Evolutionary conservation across 2,329 filamentous ascomycete species (phyloP).

Genomic region (Aspergillus pseudoterreus): DNA sequence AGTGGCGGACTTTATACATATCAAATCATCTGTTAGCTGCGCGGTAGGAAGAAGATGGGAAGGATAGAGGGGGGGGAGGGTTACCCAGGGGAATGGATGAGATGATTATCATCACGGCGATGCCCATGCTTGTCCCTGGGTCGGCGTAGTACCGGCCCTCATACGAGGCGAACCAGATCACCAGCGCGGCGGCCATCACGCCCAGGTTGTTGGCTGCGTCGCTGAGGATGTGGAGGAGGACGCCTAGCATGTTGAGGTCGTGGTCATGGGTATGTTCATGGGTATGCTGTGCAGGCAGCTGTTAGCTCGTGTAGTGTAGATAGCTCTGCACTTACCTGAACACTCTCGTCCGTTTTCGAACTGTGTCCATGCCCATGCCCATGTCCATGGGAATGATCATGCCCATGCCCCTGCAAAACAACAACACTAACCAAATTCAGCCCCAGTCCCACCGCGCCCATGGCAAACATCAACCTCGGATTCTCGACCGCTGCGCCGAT

Average conservation of each 20-base stretch:
- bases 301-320: too few species aligned
- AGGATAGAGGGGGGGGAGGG: neutral
- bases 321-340: too few species aligned
- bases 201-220: conserved; percentile 72
- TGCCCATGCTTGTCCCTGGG: conserved; percentile 62
- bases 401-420: conserved; percentile 52
- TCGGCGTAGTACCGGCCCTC: conserved; percentile 64
- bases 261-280: conserved; percentile 31
- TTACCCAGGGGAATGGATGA: conserved; percentile 57
- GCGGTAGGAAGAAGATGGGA: neutral
- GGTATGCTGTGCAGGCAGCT: conserved; percentile 7
- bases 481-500: conserved; percentile 55
- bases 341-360: neutral
- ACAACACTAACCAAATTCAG: conserved; percentile 65
- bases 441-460: conserved; percentile 63
- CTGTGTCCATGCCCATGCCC: conserved; percentile 7
- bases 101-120: conserved; percentile 64
- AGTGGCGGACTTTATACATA: conserved; percentile 20
- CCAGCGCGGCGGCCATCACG: conserved; percentile 63
- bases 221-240: conserved; percentile 66
- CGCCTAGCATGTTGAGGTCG: conserved; percentile 68
- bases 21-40: neutral
- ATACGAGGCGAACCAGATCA: conserved; percentile 62
- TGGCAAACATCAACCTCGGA: conserved; percentile 63
- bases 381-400: neutral